Conservation (phyloP, 2,329 filamentous ascomycete genomes). For the Beauveria bassiana region DNA sequence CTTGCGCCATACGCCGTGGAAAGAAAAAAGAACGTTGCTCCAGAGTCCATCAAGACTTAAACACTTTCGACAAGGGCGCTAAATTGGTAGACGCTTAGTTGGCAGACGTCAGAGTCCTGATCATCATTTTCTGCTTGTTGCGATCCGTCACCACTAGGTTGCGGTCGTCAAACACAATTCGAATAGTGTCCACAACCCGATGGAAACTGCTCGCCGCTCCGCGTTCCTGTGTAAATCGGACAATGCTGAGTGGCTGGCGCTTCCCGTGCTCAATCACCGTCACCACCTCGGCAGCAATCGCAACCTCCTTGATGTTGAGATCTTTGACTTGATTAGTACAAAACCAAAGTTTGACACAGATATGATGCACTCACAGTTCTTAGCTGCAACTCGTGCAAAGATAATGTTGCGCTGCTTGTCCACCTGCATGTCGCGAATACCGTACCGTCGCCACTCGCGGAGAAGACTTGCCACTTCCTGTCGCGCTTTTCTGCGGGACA, state of each 20-base stretch:
- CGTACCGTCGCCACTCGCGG: constrained; percentile 72
- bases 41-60: background rate
- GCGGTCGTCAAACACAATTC: constrained; percentile 57
- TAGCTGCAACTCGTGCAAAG: constrained; percentile 65
- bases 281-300: constrained; percentile 81
- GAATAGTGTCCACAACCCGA: constrained; percentile 70
- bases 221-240: constrained; percentile 79
- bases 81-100: constrained; percentile 24
- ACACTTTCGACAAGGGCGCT: background rate
- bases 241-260: constrained; percentile 67
- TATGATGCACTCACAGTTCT: constrained; percentile 61
- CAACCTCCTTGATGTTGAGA: constrained; percentile 77
- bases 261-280: constrained; percentile 80
- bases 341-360: background rate
- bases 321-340: constrained; percentile 38
- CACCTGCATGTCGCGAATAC: constrained; percentile 70
- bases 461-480: constrained; percentile 70
- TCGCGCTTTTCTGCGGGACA: constrained; percentile 60
- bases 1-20: constrained; percentile 1
- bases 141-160: constrained; percentile 62
- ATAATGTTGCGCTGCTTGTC: constrained; percentile 75
- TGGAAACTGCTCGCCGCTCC: constrained; percentile 90
- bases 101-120: constrained; percentile 50
- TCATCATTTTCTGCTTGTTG: constrained; percentile 63
- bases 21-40: background rate